Evolutionary conservation across 768 basidiomycete genomes (phyloP), one percentile per base, ranked within the genome.

Genomic region (Leccinellum albellum): DNA sequence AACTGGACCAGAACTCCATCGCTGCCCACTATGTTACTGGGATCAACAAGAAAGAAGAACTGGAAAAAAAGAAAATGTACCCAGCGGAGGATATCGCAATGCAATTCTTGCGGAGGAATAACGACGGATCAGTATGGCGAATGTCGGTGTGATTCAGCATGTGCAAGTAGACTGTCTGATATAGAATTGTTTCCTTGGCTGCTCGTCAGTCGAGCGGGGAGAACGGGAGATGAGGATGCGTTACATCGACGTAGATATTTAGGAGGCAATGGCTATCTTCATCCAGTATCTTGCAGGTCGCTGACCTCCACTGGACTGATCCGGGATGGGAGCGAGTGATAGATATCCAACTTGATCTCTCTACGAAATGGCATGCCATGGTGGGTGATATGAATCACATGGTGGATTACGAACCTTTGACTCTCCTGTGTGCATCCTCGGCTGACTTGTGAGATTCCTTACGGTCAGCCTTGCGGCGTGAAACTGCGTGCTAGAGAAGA

Each of bases 71-170:
- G 17, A 57, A 46, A 29, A 65, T 78, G 62, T 62, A 88, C 88
- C 78, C 76, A 26, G 77, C 75, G 62, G 83, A 84, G 64, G 83
- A 84, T 59, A 95, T 82, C 14, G 83, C 83, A 40, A 94, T 70
- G 66, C 88, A 90, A 64, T 91, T 80, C 62, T 88, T 87, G 45
- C 86, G 80, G 63, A 83, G 84, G 70, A 94, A 90, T 7, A 94
- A 69, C 1, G 91, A 92, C 51, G 78, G 79, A 66, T 94, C 89
- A 28, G 82, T 81, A 33, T 77, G 78, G n/a, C 89, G 84, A 58
- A 95, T 86, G 67, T 94, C 91, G 29, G 89, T 89, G 64, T 91
- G 86, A 59, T 84, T 79, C 49, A 92, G 77, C 47, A 86, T 75
- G 66, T 92, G 86, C 55, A 90, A 75, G 66, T 84, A 83, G 53